A percentile compares a stretch with the other conserved stretches of the same genome.
phyloP scores from a whole-genome alignment of 495 filamentous ascomycete species.

The Mytilinidion resinicola region DNA sequence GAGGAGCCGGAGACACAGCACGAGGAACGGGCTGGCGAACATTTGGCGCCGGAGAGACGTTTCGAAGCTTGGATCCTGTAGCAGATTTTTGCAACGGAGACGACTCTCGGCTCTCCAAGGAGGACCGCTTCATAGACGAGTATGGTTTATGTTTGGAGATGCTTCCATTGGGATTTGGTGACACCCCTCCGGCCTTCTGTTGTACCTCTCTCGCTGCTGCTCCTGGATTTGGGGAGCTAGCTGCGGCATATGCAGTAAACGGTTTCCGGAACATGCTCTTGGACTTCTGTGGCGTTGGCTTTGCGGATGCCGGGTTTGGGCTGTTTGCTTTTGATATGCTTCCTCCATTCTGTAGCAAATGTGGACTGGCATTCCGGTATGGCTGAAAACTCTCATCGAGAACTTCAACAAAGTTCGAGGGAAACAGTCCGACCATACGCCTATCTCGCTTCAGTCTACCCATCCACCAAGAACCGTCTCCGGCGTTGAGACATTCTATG shows the following conservation, averaged over 20 bases:
- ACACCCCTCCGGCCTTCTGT: conserved; percentile 28
- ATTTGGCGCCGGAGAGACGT: conserved; percentile 19
- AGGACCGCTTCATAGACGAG: conserved; percentile 40
- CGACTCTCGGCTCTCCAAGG: conserved; percentile 20
- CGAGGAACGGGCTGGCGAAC: conserved; percentile 11
- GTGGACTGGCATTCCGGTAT: conserved; percentile 69
- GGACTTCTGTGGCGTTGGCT: conserved; percentile 47
- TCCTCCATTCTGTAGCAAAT: conserved; percentile 46
- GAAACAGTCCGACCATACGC: conserved; percentile 83
- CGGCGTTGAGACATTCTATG: conserved; percentile 96
- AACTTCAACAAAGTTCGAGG: conserved; percentile 93
- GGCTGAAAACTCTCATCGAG: conserved; percentile 78
- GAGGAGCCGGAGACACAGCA: conserved; percentile 12
- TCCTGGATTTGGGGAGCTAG: conserved; percentile 29
- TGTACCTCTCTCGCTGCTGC: conserved; percentile 35
- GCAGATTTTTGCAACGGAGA: conserved; percentile 5
- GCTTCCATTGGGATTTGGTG: conserved; percentile 29
- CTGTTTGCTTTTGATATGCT: conserved; percentile 41
- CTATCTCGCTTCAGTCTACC: conserved; percentile 80
- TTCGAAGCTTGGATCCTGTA: conserved; percentile 1
- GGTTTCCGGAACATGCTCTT: conserved; percentile 62
- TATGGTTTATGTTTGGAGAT: conserved; percentile 32
- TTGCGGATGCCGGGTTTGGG: conserved; percentile 25
- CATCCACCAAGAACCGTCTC: conserved; percentile 98
- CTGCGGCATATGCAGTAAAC: conserved; percentile 57